Percentiles rank a stretch among this genome's conserved stretches.
Conservation (phyloP, 2,329 filamentous ascomycete species). For the Neopestalotiopsis clavispora region DNA sequence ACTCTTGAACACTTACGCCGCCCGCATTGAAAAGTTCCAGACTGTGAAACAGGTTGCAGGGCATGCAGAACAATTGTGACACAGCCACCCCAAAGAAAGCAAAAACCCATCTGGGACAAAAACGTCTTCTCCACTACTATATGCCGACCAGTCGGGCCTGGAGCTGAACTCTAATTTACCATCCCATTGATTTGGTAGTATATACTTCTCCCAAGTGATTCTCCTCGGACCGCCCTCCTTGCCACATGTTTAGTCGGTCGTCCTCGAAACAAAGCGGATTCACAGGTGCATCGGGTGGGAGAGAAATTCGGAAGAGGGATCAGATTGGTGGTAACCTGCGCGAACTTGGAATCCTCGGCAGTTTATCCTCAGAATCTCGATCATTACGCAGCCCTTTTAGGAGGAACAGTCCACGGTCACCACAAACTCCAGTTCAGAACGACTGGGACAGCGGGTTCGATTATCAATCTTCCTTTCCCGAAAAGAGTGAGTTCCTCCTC, state of each 20-base stretch:
- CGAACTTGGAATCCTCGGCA: constrained; percentile 51
- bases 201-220: background rate
- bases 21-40: constrained; percentile 12
- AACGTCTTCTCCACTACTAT: background rate
- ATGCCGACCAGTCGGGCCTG: background rate
- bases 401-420: constrained; percentile 19
- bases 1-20: background rate
- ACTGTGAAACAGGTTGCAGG: constrained; percentile 15
- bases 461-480: constrained; percentile 40
- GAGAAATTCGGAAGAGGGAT: constrained; percentile 43
- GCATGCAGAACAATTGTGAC: constrained; percentile 16
- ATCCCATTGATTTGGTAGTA: background rate
- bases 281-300: constrained; percentile 25
- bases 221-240: constrained; percentile 17
- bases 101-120: constrained; percentile 6
- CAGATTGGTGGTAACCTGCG: constrained; percentile 39
- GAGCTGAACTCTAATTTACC: background rate
- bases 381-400: constrained; percentile 30
- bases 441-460: constrained; percentile 32
- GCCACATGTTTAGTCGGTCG: constrained; percentile 52
- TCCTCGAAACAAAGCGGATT: constrained; percentile 43
- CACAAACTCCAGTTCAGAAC: constrained; percentile 28
- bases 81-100: constrained; percentile 11
- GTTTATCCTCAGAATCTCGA: constrained; percentile 40
- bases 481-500: constrained; percentile 43